Evolutionary conservation across 2,329 filamentous ascomycete genomes (phyloP).

Genomic region (Aspergillus phoenicis): DNA sequence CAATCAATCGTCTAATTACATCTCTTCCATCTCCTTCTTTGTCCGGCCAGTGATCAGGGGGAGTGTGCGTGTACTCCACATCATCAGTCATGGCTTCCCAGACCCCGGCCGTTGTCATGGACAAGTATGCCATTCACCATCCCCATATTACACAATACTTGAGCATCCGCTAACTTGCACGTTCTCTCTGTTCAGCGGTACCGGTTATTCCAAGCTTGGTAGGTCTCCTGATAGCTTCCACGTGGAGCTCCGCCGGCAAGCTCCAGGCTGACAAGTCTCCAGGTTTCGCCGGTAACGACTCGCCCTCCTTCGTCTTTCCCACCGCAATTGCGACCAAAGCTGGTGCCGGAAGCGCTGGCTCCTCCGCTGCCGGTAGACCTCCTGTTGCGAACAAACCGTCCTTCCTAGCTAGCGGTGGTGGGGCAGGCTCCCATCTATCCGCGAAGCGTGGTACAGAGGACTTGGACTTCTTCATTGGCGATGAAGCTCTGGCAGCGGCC

Average conservation of each 20-base stretch:
- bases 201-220: conserved; percentile 99
- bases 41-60: conserved; percentile 19
- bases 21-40: conserved; percentile 1
- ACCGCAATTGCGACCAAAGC: conserved; percentile 97
- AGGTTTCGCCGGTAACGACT: conserved; percentile 99
- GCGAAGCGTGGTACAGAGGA: conserved; percentile 96
- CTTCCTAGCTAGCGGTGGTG: conserved; percentile 88
- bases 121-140: conserved; percentile 76
- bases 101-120: conserved; percentile 99
- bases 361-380: conserved; percentile 83
- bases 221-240: conserved; percentile 37
- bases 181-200: conserved; percentile 69
- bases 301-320: conserved; percentile 97
- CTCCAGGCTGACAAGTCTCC: conserved; percentile 38
- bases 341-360: conserved; percentile 65
- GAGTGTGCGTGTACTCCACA: conserved; percentile 22
- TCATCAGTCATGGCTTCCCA: conserved; percentile 79
- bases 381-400: conserved; percentile 93
- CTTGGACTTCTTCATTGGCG: conserved; percentile 97
- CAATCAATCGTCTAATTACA: conserved; percentile 4
- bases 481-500: conserved; percentile 85
- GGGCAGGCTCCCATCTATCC: conserved; percentile 77
- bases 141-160: conserved; percentile 36
- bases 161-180: conserved; percentile 40
- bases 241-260: conserved; percentile 13